Base-by-base conservation (phyloP, 352 stramenopile species). In the Thalassiosira gravida region DNA sequence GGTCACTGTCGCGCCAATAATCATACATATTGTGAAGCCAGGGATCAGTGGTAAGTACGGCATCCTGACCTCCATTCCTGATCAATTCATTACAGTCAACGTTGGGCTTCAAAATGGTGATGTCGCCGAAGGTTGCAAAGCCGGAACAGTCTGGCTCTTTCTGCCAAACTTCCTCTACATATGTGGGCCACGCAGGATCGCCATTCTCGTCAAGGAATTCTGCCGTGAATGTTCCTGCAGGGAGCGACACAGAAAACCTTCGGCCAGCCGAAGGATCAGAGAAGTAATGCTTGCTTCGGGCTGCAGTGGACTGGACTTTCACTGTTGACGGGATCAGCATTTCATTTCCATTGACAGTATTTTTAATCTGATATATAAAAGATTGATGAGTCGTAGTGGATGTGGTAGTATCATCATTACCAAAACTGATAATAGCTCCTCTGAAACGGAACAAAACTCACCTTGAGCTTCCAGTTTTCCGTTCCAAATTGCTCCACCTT, bases 401-500 rank as follows among this genome's bases (percentile, higher is more conserved):
- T n/a, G n/a, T n/a, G n/a, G n/a, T n/a, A n/a, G n/a, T n/a, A n/a
- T n/a, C n/a, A n/a, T n/a, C n/a, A n/a, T n/a, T n/a, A n/a, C n/a
- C n/a, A n/a, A n/a, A n/a, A n/a, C n/a, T n/a, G n/a, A n/a, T n/a
- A n/a, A n/a, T n/a, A n/a, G n/a, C n/a, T n/a, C n/a, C n/a, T n/a
- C n/a, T 47, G 16, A 27, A 18, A 30, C 63, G 24, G 14, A 5
- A 24, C 49, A 46, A 50, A 62, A 53, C 55, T 69, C 25, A 87
- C 68, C 27, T 46, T 35, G 8, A 86, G 56, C 47, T 76, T 77
- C 37, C 67, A 78, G 50, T 84, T 76, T 30, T 87, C 80, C 0
- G 80, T 87, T 59, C 67, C 74, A 68, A 79, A 83, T 30, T 83
- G 70, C 20, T 84, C 74, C 24, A 83, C 76, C 22, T 37, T 63